Evolutionary conservation across 257 asterid genomes (phyloP), one percentile per base, ranked within the genome.

Genomic region (Rhazya stricta): DNA sequence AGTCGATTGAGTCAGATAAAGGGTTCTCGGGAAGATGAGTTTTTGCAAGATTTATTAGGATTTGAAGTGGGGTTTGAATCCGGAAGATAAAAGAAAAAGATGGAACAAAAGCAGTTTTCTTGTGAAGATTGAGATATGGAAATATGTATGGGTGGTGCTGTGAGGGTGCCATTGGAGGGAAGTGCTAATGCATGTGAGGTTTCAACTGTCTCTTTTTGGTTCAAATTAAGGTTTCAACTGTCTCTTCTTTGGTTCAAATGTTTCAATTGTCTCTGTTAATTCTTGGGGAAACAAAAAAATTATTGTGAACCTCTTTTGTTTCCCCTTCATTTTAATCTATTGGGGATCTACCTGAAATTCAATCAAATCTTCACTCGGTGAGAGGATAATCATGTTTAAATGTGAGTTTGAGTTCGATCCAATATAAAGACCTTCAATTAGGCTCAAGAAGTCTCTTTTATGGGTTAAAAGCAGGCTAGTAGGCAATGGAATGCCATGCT

Each of bases 191-290:
- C 81, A 56, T 65, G 81, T 78, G 81, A 78, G 46, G 72, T 51
- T 63, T 72, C 81, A 76, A 23, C 80, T 58, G 75, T 37, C 7
- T 39, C 7, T n/a, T n/a, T n/a, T n/a, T n/a, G n/a, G n/a, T n/a
- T n/a, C n/a, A n/a, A n/a, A n/a, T n/a, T n/a, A n/a, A 78, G 46
- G 72, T 51, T 63, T 72, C 81, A 76, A 23, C 80, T 58, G 75
- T 37, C n/a, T n/a, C n/a, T n/a, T n/a, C n/a, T n/a, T n/a, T n/a
- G n/a, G n/a, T n/a, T n/a, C n/a, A n/a, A n/a, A n/a, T n/a, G 72
- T 51, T 63, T 72, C 81, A 76, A 23, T 75, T 58, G 75, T 37
- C 65, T 19, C 16, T 62, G 69, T 58, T 27, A 53, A 29, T 56
- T 58, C n/a, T 43, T 16, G 32, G 11, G 51, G 39, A 67, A 41